phyloP scores from a whole-genome alignment of 495 filamentous ascomycete species.

The Penicillium arizonense region DNA sequence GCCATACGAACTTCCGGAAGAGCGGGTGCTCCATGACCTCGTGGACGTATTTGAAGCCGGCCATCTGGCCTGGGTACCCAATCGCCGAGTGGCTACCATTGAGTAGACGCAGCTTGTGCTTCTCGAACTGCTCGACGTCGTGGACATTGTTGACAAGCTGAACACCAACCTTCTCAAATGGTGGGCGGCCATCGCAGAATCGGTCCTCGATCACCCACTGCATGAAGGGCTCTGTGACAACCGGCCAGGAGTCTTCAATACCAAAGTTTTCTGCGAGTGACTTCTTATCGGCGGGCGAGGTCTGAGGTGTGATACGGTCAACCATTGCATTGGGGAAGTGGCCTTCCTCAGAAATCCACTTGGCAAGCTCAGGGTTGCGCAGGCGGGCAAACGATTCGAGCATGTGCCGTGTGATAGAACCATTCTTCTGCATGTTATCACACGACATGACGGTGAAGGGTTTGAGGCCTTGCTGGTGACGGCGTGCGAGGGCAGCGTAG shows the following conservation, averaged over 20 bases:
- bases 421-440: constrained; percentile 54
- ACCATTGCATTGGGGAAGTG: constrained; percentile 52
- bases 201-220: constrained; percentile 51
- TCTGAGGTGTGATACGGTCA: constrained; percentile 50
- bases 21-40: constrained; percentile 43
- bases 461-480: constrained; percentile 38
- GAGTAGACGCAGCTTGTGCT: constrained; percentile 49
- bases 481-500: constrained; percentile 42
- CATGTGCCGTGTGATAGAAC: constrained; percentile 49
- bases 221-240: constrained; percentile 51
- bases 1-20: constrained; percentile 41
- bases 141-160: constrained; percentile 47
- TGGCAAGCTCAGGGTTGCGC: constrained; percentile 39
- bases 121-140: constrained; percentile 47
- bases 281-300: constrained; percentile 35
- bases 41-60: constrained; percentile 47
- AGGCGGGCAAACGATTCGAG: constrained; percentile 44
- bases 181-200: constrained; percentile 46
- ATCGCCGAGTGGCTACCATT: constrained; percentile 48
- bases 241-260: constrained; percentile 46
- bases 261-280: constrained; percentile 36
- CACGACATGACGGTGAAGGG: constrained; percentile 52
- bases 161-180: constrained; percentile 46
- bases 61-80: constrained; percentile 44
- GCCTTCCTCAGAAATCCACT: constrained; percentile 41